Conservation (phyloP, 768 basidiomycete species). For the Leccinum arenicola region DNA sequence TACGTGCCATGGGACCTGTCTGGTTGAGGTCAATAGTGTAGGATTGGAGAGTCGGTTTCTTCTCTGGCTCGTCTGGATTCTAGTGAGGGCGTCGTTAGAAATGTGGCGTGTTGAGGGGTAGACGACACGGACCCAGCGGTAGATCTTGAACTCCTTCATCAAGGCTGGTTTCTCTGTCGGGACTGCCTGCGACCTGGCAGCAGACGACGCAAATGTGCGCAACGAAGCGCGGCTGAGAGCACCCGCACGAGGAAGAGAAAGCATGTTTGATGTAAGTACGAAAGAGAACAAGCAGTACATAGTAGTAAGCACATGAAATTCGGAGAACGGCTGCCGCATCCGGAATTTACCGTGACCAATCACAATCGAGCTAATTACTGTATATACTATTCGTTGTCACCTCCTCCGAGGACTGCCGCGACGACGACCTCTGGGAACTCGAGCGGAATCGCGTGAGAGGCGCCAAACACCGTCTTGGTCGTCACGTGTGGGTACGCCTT, state of each 20-base stretch:
- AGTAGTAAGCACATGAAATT: conserved; percentile 15
- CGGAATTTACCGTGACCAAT: conserved; percentile 26
- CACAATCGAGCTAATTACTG: background rate
- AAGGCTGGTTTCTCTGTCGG: conserved; percentile 65
- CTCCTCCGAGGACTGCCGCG: conserved; percentile 8
- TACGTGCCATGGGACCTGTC: conserved; percentile 87
- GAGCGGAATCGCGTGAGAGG: conserved; percentile 13
- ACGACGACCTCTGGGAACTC: conserved; percentile 17
- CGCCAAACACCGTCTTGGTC: conserved; percentile 4
- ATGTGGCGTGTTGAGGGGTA: background rate
- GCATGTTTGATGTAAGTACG: conserved; percentile 8
- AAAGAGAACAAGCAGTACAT: background rate
- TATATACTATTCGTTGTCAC: background rate
- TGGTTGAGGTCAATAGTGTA: conserved; percentile 92
- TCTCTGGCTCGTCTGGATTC: conserved; percentile 94
- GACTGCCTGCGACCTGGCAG: conserved; percentile 34
- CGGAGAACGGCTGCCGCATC: conserved; percentile 3
- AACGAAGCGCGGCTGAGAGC: conserved; percentile 8
- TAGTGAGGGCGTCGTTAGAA: conserved; percentile 17
- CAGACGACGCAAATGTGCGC: conserved; percentile 35
- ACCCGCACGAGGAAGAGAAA: conserved; percentile 7
- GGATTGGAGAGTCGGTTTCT: conserved; percentile 87
- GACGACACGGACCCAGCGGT: conserved; percentile 75
- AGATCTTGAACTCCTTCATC: conserved; percentile 96
- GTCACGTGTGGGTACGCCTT: conserved; percentile 6